A percentile compares a stretch with the other conserved stretches of the same genome.
phyloP scores from a whole-genome alignment of 306 rosid species.

The Senna siamea region DNA sequence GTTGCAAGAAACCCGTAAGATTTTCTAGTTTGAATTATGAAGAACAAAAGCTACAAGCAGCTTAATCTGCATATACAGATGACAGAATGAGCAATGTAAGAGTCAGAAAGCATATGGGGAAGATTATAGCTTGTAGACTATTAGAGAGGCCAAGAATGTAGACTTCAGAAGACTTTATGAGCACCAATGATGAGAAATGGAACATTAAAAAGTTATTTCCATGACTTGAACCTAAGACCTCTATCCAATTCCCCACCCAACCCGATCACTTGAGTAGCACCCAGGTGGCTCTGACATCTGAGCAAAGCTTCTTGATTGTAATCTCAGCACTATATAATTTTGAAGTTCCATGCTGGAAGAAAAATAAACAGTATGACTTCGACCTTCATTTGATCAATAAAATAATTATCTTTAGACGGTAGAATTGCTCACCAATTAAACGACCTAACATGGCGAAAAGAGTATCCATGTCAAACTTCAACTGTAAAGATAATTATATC shows the following conservation, averaged over 20 bases:
- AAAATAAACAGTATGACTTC: too few species aligned
- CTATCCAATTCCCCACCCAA: too few species aligned
- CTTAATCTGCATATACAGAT: slow-evolving; percentile 15
- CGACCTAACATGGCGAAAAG: not conserved
- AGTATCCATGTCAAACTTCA: not conserved
- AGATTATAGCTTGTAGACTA: not conserved
- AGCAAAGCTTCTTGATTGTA: too few species aligned
- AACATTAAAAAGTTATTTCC: not conserved
- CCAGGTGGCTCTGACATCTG: too few species aligned
- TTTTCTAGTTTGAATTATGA: slow-evolving; percentile 1
- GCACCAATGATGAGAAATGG: not conserved
- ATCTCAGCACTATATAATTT: too few species aligned
- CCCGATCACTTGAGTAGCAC: too few species aligned
- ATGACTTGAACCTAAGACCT: not conserved
- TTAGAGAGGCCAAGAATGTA: not conserved
- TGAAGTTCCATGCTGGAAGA: too few species aligned
- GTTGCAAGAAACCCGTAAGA: slow-evolving; percentile 14
- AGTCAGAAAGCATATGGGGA: slow-evolving; percentile 8
- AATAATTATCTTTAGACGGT: not conserved
- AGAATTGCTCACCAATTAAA: not conserved
- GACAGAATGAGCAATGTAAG: slow-evolving; percentile 19
- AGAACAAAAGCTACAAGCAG: slow-evolving; percentile 14
- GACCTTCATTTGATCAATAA: not conserved
- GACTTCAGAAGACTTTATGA: not conserved
- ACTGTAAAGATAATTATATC: not conserved